These are phyloP conservation scores for Aspergillus homomorphus DNA, from an alignment of 495 filamentous ascomycete genomes.

Conservation along the genomic window DNA sequence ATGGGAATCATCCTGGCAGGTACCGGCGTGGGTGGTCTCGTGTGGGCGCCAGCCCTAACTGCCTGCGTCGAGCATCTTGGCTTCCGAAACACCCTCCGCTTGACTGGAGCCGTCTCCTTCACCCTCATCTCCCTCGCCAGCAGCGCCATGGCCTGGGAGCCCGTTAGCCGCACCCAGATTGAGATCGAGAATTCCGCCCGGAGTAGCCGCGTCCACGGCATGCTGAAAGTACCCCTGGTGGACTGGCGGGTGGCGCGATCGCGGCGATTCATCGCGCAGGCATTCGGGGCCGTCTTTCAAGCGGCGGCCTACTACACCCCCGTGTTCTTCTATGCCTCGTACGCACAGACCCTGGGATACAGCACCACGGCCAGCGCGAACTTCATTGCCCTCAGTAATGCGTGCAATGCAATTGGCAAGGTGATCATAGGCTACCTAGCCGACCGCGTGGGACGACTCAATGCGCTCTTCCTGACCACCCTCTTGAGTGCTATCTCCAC, in stretches of 20 bases:
- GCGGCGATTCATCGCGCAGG: background rate
- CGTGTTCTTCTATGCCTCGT: background rate
- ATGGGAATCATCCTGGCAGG: background rate
- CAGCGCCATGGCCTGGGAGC: constrained; percentile 1
- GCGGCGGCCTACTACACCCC: constrained; percentile 4
- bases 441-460: background rate
- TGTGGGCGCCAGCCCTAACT: constrained; percentile 1
- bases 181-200: background rate
- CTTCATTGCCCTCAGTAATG: background rate
- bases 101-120: background rate
- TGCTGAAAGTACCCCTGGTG: constrained; percentile 2
- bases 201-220: background rate
- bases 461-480: background rate
- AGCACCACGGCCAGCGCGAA: background rate
- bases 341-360: background rate
- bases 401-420: background rate
- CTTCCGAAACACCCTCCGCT: background rate
- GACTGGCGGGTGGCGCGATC: constrained; percentile 5
- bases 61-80: background rate
- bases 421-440: background rate
- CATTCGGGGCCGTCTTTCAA: background rate
- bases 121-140: background rate
- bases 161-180: background rate
- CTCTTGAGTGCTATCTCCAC: background rate
- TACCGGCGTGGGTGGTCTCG: background rate